Evolutionary conservation across 148 eudicot species (phyloP), one percentile per base, ranked within the genome.

Genomic region (Diospyros kaki): DNA sequence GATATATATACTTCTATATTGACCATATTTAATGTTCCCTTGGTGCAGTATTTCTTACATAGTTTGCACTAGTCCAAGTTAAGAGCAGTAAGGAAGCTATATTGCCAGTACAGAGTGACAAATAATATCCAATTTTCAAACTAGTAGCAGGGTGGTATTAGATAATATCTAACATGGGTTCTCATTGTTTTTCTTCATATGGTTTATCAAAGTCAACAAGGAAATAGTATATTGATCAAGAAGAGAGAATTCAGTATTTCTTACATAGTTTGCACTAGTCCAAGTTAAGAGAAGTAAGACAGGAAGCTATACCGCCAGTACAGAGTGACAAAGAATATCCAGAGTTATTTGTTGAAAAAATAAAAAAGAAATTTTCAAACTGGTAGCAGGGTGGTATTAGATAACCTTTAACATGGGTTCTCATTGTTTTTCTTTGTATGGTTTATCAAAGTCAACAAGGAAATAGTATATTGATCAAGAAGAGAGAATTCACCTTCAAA

Each of bases 401-500:
- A 64, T 15, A 41, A 46, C 69, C 10, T 8, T n/a, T 38, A 67
- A 48, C 48, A 46, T 45, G 71, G 9, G 2, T 17, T 55, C 55
- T n/a, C 51, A 39, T 11, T 11, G 17, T 5, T 69, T 62, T 60
- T n/a, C 67, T 76, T 58, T 11, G 7, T 43, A 41, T 56, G 11
- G 39, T 59, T 45, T 52, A 76, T 67, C 58, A 68, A 60, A 8
- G 6, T 48, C 12, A 64, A 55, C 46, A 66, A 40, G 59, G 17
- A 59, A n/a, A 15, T 13, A 6, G 17, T 4, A 64, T 66, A 64
- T 63, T 58, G 44, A 75, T 48, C 28, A 63, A 53, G 73, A 13
- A 42, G 60, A 51, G 64, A 54, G 69, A 76, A 74, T 80, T 89
- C 73, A 90, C 93, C 95, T 82, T 83, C 86, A 78, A 60, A 77